A percentile compares a stretch with the other conserved stretches of the same genome.
Evolutionary conservation across 2,329 filamentous ascomycete species (phyloP).

Genomic region (Anthostomella pinea): DNA sequence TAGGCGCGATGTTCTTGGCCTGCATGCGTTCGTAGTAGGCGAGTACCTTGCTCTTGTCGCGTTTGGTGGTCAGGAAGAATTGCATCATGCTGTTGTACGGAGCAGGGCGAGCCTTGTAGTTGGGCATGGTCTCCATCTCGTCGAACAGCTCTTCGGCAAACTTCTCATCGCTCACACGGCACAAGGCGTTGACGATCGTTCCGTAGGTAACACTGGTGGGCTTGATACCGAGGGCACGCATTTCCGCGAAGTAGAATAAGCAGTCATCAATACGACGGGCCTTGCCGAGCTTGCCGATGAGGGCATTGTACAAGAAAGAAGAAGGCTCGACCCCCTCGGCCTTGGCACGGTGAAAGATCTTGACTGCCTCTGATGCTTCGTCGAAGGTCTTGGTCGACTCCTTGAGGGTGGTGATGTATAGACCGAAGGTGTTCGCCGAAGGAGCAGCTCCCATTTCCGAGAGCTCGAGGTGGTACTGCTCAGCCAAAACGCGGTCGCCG

Average conservation of each 20-base stretch:
- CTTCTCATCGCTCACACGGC: slow-evolving; percentile 94
- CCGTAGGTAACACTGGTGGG: slow-evolving; percentile 98
- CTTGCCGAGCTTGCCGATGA: slow-evolving; percentile 98
- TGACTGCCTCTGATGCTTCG: slow-evolving; percentile 92
- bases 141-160: slow-evolving; percentile 98
- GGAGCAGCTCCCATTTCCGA: slow-evolving; percentile 86
- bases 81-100: slow-evolving; percentile 99
- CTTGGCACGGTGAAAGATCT: slow-evolving; percentile 94
- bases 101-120: slow-evolving; percentile 96
- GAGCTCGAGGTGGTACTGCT: slow-evolving; percentile 87
- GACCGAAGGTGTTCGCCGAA: slow-evolving; percentile 94
- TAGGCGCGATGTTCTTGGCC: slow-evolving; percentile 80
- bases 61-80: slow-evolving; percentile 97
- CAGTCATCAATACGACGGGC: slow-evolving; percentile 97
- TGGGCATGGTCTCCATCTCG: slow-evolving; percentile 98
- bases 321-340: slow-evolving; percentile 92
- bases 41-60: slow-evolving; percentile 89
- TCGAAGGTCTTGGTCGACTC: slow-evolving; percentile 97
- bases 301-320: slow-evolving; percentile 95
- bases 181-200: slow-evolving; percentile 95
- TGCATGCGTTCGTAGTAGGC: slow-evolving; percentile 95
- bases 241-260: slow-evolving; percentile 96
- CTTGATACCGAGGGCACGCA: slow-evolving; percentile 88
- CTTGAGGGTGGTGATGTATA: slow-evolving; percentile 99
- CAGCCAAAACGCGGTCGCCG: slow-evolving; percentile 76